Evolutionary conservation across 495 filamentous ascomycete species (phyloP).

Genomic region (Talaromyces nanjingensis): DNA sequence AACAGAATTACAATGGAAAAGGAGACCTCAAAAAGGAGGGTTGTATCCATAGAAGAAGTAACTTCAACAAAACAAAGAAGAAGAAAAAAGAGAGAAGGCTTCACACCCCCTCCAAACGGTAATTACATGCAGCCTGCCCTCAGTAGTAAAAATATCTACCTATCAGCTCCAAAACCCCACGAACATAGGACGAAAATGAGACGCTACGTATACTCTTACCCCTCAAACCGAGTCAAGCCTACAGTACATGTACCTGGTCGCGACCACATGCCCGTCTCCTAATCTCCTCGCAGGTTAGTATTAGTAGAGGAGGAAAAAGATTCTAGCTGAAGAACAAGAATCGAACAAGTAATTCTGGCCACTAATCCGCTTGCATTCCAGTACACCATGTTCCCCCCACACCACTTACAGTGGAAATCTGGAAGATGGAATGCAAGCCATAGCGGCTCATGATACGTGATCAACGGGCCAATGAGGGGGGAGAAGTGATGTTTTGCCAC

Average conservation of each 20-base stretch:
- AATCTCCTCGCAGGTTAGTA: neutral
- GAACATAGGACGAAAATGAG: neutral
- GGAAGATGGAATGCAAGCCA: neutral
- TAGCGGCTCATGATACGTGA: constrained; percentile 1
- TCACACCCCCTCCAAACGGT: neutral
- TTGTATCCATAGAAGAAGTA: neutral
- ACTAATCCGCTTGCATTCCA: neutral
- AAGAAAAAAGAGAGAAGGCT: neutral
- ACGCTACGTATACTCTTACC: neutral
- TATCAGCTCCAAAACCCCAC: neutral
- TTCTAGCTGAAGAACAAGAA: neutral
- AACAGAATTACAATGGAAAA: neutral
- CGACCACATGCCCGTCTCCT: neutral
- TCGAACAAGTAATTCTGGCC: neutral
- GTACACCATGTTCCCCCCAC: neutral
- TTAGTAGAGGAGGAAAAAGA: neutral
- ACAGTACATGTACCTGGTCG: neutral
- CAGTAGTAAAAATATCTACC: neutral
- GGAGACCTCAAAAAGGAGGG: neutral
- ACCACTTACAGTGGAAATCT: neutral
- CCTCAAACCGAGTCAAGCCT: neutral
- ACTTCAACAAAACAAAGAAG: neutral
- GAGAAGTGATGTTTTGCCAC: neutral
- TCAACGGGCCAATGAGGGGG: neutral
- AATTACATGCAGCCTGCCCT: neutral